Conservation (phyloP, 73 alveolate species). For the Paramecium caudatum region DNA sequence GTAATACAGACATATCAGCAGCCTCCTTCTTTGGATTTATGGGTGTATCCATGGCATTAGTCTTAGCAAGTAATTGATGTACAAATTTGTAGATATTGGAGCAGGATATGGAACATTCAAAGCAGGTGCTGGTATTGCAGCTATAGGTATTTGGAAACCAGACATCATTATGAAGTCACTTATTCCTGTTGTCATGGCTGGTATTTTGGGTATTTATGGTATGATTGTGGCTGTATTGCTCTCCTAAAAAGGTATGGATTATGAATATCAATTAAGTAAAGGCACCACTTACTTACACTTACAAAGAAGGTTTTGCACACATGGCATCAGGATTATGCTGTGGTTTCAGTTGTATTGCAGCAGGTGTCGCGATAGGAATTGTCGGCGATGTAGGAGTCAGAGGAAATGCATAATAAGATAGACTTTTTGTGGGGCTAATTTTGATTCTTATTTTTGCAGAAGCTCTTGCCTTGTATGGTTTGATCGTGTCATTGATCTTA, state of each 20-base stretch:
- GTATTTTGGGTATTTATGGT: conserved; percentile 90
- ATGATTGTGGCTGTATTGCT: conserved; percentile 86
- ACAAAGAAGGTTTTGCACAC: conserved; percentile 80
- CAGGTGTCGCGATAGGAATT: conserved; percentile 95
- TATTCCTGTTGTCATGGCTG: conserved; percentile 92
- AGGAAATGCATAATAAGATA: conserved; percentile 81
- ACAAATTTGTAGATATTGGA: conserved; percentile 85
- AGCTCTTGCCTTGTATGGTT: conserved; percentile 95
- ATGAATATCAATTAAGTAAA: not conserved
- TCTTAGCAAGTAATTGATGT: conserved; percentile 84
- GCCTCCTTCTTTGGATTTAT: conserved; percentile 95
- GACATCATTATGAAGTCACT: conserved; percentile 86
- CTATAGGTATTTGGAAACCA: conserved; percentile 92
- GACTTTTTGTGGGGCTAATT: conserved; percentile 92
- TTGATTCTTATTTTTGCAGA: conserved; percentile 93
- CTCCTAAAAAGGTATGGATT: conserved; percentile 72
- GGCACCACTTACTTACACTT: conserved; percentile 16
- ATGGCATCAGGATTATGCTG: conserved; percentile 89
- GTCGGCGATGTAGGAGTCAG: conserved; percentile 94
- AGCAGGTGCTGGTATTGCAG: conserved; percentile 94
- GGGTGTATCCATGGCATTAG: conserved; percentile 97
- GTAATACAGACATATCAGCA: not conserved
- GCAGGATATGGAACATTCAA: conserved; percentile 98
- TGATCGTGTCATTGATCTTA: conserved; percentile 88
- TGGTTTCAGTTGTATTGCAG: conserved; percentile 94